Evolutionary conservation across 768 basidiomycete genomes (phyloP).

Genomic region (Pholiota microspora): DNA sequence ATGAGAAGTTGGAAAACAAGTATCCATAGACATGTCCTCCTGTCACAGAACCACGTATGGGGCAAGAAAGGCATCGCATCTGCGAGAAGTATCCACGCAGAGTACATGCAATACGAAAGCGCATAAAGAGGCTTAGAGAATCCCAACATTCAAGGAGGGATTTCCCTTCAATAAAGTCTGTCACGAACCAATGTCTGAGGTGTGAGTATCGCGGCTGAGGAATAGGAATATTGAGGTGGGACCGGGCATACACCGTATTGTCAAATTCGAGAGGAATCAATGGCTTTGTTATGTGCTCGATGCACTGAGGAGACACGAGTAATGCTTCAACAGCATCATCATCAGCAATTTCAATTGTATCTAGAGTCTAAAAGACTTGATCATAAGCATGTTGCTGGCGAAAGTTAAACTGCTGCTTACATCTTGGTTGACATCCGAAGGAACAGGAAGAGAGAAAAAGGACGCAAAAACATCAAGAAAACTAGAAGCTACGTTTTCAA

Average conservation of each 20-base stretch:
- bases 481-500: not conserved
- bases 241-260: slow-evolving; percentile 5
- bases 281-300: slow-evolving; percentile 6
- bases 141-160: slow-evolving; percentile 25
- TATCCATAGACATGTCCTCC: no score
- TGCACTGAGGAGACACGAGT: not conserved
- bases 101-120: slow-evolving; percentile 8
- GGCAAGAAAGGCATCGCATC: no score
- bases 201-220: slow-evolving; percentile 9
- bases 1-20: no score
- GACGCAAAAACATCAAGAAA: slow-evolving; percentile 3
- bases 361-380: slow-evolving; percentile 1
- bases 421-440: slow-evolving; percentile 4
- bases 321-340: not conserved
- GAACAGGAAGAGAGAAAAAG: slow-evolving; percentile 6
- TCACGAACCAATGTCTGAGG: slow-evolving; percentile 13
- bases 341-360: not conserved
- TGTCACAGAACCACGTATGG: no score
- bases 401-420: not conserved
- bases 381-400: not conserved
- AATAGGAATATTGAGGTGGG: slow-evolving; percentile 11
- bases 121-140: slow-evolving; percentile 24
- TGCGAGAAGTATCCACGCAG: no score
- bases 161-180: slow-evolving; percentile 26
- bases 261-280: not conserved